Evolutionary conservation across 2,329 filamentous ascomycete genomes (phyloP), one percentile per base, ranked within the genome.

Genomic region (Diaporthe eres): DNA sequence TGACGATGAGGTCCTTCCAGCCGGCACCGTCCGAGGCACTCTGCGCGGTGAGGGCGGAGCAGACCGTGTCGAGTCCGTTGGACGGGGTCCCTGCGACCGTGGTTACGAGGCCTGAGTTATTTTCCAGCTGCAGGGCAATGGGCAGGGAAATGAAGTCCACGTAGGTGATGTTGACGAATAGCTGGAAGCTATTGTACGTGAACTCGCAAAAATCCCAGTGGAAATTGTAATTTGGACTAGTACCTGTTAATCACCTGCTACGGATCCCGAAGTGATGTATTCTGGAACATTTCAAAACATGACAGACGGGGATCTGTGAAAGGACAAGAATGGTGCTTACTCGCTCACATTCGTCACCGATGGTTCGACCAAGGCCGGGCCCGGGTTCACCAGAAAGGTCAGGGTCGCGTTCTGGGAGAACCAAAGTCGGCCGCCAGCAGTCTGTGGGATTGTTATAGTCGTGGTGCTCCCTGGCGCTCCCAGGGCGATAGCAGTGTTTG

Each of bases 121-220:
- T 89, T 73, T 84, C 83, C 61, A 93, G 87, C 76, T 83, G 81
- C 77, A 93, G 86, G 1, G 90, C 88, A 71, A 93, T 88, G n/a
- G 93, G 92, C 78, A 93, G 82, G 79, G 86, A 86, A 77, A 95
- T 89, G 83, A 96, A 96, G 85, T 96, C 94, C 72, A 96, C 94
- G 81, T 93, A 93, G 77, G 88, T 91, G 79, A 96, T 92, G 79
- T 94, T 94, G 79, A 90, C 91, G 80, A 90, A 94, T 7, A 94
- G 84, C 82, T 93, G 87, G 44, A 82, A 80, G 49, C 83, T 79
- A 82, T 93, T 93, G 83, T 89, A 93, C 22, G 92, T 93, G 79
- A 94, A 92, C 83, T 94, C 93, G 84, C 88, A 91, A 81, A 94
- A 94, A 39, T 88, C 89, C 92, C 92, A 94, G 75, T 87, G 84